Base-by-base conservation (phyloP, 2,329 filamentous ascomycete genomes). In the Chrysoporthe puriensis region DNA sequence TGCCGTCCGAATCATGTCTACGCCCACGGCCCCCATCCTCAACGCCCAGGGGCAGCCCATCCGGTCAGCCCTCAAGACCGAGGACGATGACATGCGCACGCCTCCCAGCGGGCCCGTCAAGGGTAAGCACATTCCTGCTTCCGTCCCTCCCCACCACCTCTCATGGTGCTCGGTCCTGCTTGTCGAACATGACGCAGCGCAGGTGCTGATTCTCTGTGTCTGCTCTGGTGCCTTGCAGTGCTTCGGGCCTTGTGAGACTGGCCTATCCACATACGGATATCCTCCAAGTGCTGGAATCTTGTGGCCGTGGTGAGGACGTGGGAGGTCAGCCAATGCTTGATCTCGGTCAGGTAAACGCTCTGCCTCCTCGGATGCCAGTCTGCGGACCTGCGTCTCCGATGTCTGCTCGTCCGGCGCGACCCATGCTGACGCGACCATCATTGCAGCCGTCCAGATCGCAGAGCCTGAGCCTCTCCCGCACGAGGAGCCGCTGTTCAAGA, bases 401-500 rank as follows among this genome's bases (percentile, higher is more conserved):
- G 26, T 46, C 59, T 46, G 59, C 54, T 57, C 54, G 11, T 21
- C 7, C 44, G 3, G 3, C 7, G 34, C 62, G 18, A 59, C 67
- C 65, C 46, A 73, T 75, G 44, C 67, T 68, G 46, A 68, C 50
- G 18, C 21, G 50, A 76, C 71, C 66, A 48, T 44, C 40, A 60
- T 58, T 44, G 56, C 67, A 84, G 86, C 85, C 66, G 86, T 88
- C 64, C 85, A 88, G 73, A 88, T 88, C 68, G 83, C 85, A 59
- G 86, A 88, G 72, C 85, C 85, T 26, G 78, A 80, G 66, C 85
- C 74, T 42, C 72, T 77, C 14, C 70, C 75, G 18, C 71, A 74
- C 14, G 81, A 83, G 50, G 81, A 82, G 44, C 70, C 71, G 36
- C 73, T 73, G 40, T 75, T 73, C 5, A 81, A 80, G 71, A 82